phyloP scores from a whole-genome alignment of 371 early-diverging fungal genomes.

The Rhizopus microsporus region DNA sequence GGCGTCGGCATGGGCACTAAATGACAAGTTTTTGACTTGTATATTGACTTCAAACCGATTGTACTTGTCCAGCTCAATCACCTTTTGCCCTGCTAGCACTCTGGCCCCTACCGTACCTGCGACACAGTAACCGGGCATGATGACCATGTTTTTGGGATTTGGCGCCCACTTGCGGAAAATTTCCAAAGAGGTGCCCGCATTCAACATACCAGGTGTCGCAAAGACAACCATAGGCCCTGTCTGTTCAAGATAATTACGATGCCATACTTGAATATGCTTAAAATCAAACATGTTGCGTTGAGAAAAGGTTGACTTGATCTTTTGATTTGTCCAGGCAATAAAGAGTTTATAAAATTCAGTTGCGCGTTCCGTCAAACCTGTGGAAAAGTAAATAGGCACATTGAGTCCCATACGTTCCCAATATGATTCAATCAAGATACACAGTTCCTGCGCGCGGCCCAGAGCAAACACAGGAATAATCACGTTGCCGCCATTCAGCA shows the following conservation, averaged over 20 bases:
- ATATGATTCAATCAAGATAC: constrained; percentile 91
- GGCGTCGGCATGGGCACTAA: constrained; percentile 99
- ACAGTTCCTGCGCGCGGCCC: constrained; percentile 96
- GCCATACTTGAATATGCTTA: constrained; percentile 87
- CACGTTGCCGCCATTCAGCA: constrained; percentile 88
- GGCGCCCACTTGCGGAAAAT: constrained; percentile 91
- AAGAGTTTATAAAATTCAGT: constrained; percentile 93
- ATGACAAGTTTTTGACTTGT: constrained; percentile 94
- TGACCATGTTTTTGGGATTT: constrained; percentile 89
- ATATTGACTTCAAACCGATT: constrained; percentile 85
- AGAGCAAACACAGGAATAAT: constrained; percentile 96
- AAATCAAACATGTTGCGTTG: constrained; percentile 94
- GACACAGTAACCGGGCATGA: constrained; percentile 94
- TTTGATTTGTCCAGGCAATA: constrained; percentile 96
- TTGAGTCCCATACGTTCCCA: constrained; percentile 93
- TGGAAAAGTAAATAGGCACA: constrained; percentile 91
- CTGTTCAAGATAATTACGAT: constrained; percentile 64
- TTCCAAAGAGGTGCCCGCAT: constrained; percentile 80
- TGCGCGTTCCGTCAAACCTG: constrained; percentile 94
- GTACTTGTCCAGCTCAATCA: constrained; percentile 78
- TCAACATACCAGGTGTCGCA: constrained; percentile 96
- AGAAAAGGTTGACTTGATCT: constrained; percentile 84
- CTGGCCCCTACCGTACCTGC: constrained; percentile 95
- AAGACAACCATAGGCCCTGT: constrained; percentile 93
- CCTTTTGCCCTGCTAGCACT: constrained; percentile 88